Percentiles rank a stretch among this genome's conserved stretches.
These are phyloP conservation scores for Citrullus amarus DNA, from an alignment of 306 rosid species.

Conservation along the genomic window DNA sequence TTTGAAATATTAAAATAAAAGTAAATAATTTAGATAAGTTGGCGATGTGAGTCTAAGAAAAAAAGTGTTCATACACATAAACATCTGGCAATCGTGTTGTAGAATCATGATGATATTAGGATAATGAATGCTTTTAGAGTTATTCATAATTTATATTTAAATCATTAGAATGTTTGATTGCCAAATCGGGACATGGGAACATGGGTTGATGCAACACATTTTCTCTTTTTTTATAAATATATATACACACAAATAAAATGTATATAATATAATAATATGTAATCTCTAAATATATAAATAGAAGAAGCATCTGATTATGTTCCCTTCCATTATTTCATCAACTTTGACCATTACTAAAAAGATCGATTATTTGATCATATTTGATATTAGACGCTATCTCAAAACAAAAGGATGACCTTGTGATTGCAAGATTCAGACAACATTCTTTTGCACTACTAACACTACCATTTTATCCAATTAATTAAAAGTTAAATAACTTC, in stretches of 20 bases:
- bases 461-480: background rate
- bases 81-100: background rate
- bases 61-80: background rate
- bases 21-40: background rate
- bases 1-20: background rate
- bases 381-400: background rate
- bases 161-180: slow-evolving; percentile 1
- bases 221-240: background rate
- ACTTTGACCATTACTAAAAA: background rate
- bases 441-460: background rate
- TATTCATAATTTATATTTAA: background rate
- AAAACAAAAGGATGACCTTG: background rate
- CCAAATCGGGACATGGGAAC: slow-evolving; percentile 5
- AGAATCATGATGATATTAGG: background rate
- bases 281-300: background rate
- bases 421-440: background rate
- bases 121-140: background rate
- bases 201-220: slow-evolving; percentile 1
- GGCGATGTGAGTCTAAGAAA: background rate
- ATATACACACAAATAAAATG: background rate
- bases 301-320: slow-evolving; percentile 1
- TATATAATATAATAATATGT: background rate
- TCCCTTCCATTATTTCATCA: background rate
- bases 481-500: background rate
- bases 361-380: background rate